Evolutionary conservation across 2,329 filamentous ascomycete species (phyloP).

Genomic region (Triangularia setosa): DNA sequence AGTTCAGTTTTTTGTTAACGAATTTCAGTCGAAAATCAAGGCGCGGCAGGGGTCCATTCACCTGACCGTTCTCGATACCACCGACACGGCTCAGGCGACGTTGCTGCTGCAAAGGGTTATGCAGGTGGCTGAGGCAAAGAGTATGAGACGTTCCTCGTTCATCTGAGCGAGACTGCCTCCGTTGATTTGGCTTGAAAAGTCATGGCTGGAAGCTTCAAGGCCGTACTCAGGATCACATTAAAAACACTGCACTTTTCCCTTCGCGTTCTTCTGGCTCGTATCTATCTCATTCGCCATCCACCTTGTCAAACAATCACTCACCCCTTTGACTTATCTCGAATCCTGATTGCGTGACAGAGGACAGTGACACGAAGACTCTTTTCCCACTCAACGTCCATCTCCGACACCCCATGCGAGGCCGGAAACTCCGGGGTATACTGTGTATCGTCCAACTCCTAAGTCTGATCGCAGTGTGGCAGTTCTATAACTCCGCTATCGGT

Average conservation of each 20-base stretch:
- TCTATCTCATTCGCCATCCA: too few species aligned
- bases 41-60: background rate
- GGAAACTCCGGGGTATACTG: background rate
- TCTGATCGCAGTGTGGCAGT: background rate
- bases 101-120: background rate
- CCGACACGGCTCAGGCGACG: background rate
- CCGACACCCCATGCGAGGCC: background rate
- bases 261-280: too few species aligned
- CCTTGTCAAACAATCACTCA: too few species aligned
- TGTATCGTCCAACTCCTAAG: background rate
- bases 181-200: too few species aligned
- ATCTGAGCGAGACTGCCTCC: background rate
- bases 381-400: background rate
- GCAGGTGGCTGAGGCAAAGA: background rate
- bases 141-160: background rate
- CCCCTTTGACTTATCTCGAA: background rate
- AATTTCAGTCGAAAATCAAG: background rate
- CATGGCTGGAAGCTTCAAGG: too few species aligned
- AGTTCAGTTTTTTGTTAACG: background rate
- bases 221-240: too few species aligned
- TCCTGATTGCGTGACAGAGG: too few species aligned
- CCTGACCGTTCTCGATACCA: background rate
- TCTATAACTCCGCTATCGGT: background rate
- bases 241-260: too few species aligned
- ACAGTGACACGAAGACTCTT: background rate